A percentile compares a stretch with the other conserved stretches of the same genome.
Evolutionary conservation across 768 basidiomycete species (phyloP).

Genomic region (Tricholoma sp.): DNA sequence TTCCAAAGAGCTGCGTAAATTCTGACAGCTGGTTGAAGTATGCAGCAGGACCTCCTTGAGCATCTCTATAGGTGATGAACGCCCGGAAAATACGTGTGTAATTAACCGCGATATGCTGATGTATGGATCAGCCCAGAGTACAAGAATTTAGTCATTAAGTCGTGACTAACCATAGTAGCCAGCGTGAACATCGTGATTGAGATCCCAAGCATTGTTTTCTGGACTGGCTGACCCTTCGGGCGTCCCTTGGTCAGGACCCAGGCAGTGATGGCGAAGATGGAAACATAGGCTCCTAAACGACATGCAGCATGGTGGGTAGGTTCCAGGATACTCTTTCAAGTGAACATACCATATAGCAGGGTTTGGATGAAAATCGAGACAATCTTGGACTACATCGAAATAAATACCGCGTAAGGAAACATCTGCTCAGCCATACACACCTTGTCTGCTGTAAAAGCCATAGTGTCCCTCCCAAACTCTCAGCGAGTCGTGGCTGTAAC

Average conservation of each 20-base stretch:
- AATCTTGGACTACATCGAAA: slow-evolving; percentile 13
- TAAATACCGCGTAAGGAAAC: background rate
- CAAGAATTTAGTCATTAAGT: background rate
- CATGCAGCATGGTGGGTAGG: background rate
- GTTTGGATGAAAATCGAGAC: slow-evolving; percentile 22
- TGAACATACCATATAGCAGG: slow-evolving; percentile 18
- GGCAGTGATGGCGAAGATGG: slow-evolving; percentile 24
- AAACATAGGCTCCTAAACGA: slow-evolving; percentile 20
- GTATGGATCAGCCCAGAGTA: background rate
- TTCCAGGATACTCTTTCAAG: background rate
- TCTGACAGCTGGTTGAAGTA: slow-evolving; percentile 29
- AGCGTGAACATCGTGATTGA: slow-evolving; percentile 27
- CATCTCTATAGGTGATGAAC: slow-evolving; percentile 23
- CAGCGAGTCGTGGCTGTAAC: no score
- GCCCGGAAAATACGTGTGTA: slow-evolving; percentile 29
- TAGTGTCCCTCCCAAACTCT: background rate
- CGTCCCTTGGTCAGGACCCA: slow-evolving; percentile 24
- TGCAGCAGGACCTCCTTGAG: slow-evolving; percentile 22
- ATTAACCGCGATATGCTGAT: slow-evolving; percentile 32
- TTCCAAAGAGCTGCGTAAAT: slow-evolving; percentile 32
- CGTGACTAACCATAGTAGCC: slow-evolving; percentile 23
- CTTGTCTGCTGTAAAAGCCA: slow-evolving; percentile 11
- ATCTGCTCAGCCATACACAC: background rate
- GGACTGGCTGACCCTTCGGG: slow-evolving; percentile 19
- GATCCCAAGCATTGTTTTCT: slow-evolving; percentile 26